Evolutionary conservation across 2,329 filamentous ascomycete genomes (phyloP).

Genomic region (Neofusicoccum sp.): DNA sequence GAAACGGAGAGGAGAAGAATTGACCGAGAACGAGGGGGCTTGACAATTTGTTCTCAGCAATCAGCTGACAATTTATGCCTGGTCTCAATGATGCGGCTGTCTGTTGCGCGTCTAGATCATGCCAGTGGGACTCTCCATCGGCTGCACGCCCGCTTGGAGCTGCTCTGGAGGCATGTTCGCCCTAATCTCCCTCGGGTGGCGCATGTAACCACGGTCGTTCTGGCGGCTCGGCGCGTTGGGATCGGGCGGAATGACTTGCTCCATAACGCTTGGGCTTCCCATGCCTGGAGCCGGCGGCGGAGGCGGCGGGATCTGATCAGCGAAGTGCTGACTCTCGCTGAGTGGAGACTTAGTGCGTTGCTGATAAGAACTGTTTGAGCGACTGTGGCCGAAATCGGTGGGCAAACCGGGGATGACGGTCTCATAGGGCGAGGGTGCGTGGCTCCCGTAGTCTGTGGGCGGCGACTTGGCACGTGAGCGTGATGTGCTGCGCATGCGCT

Average conservation of each 20-base stretch:
- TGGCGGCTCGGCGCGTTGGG: neutral
- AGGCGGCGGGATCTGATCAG: conserved; percentile 36
- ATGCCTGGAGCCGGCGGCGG: conserved; percentile 29
- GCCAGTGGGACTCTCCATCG: conserved; percentile 28
- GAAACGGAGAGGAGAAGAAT: neutral
- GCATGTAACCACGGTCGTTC: conserved; percentile 27
- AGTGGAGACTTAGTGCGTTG: conserved; percentile 27
- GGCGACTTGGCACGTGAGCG: conserved; percentile 53
- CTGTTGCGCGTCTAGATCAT: conserved; percentile 28
- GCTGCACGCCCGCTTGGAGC: conserved; percentile 44
- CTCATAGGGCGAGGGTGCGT: conserved; percentile 42
- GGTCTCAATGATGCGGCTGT: neutral
- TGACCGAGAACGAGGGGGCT: too few relatives aligned
- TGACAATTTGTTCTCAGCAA: too few relatives aligned
- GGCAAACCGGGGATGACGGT: conserved; percentile 29
- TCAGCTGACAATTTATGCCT: neutral
- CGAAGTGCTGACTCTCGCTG: conserved; percentile 24
- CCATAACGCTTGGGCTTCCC: conserved; percentile 30
- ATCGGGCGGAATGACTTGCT: conserved; percentile 42
- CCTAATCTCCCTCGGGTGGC: conserved; percentile 46
- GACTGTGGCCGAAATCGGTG: neutral
- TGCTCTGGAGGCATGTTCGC: conserved; percentile 51
- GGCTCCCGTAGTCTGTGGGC: conserved; percentile 27
- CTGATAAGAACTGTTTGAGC: conserved; percentile 21
- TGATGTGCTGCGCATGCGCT: conserved; percentile 59